A percentile compares a stretch with the other conserved stretches of the same genome.
Evolutionary conservation across 2,329 filamentous ascomycete genomes (phyloP).

Genomic region (Trichoderma citrinoviride): DNA sequence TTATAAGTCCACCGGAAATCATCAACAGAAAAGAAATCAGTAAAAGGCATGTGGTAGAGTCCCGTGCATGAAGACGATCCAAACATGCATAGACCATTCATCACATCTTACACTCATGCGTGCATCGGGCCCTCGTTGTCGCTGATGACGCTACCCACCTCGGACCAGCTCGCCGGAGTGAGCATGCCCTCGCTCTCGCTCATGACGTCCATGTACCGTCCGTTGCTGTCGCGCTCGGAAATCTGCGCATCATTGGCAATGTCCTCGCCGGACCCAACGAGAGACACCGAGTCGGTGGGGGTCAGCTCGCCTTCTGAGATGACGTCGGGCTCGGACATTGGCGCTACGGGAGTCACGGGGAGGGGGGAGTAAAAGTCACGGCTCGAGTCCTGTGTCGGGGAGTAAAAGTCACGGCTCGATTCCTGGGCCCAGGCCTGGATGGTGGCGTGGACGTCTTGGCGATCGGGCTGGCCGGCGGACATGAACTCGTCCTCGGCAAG

Average conservation of each 20-base stretch:
- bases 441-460: conserved; percentile 52
- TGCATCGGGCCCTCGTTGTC: conserved; percentile 45
- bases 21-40: background rate
- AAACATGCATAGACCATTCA: background rate
- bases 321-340: conserved; percentile 52
- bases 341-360: conserved; percentile 48
- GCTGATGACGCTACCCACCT: conserved; percentile 62
- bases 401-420: conserved; percentile 56
- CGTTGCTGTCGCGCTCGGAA: conserved; percentile 38
- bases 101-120: conserved; percentile 11
- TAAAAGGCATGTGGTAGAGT: background rate
- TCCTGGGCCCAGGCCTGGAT: conserved; percentile 64
- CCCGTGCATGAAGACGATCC: background rate
- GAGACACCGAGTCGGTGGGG: conserved; percentile 57
- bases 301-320: conserved; percentile 55
- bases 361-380: conserved; percentile 60
- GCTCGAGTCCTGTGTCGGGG: conserved; percentile 55
- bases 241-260: conserved; percentile 44
- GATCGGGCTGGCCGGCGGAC: conserved; percentile 50
- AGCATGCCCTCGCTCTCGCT: conserved; percentile 59
- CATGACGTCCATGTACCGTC: conserved; percentile 52
- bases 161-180: conserved; percentile 63
- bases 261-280: conserved; percentile 52
- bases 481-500: conserved; percentile 48
- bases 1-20: background rate